Evolutionary conservation across 345 rosid species (phyloP).

Genomic region (Acer saccharum): DNA sequence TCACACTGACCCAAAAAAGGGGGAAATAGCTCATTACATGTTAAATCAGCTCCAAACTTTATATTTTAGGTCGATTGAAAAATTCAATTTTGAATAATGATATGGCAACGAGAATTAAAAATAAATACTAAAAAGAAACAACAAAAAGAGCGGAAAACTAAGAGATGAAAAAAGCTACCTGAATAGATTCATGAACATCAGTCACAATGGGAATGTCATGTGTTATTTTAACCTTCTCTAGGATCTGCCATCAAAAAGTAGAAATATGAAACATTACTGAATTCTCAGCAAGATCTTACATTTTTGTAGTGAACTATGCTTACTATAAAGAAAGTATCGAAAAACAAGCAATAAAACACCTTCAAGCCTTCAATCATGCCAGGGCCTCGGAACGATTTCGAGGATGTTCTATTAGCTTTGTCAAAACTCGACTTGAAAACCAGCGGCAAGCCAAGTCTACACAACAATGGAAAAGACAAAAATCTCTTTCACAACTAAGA

Average conservation of each 20-base stretch:
- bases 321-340: not conserved
- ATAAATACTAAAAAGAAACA: not conserved
- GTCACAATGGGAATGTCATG: slow-evolving; percentile 87
- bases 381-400: slow-evolving; percentile 94
- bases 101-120: not conserved
- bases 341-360: slow-evolving; percentile 38
- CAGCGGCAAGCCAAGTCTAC: slow-evolving; percentile 84
- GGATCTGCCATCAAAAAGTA: slow-evolving; percentile 59
- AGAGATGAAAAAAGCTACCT: slow-evolving; percentile 44
- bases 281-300: not conserved
- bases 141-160: not conserved
- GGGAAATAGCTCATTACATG: slow-evolving; percentile 21
- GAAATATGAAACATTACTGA: slow-evolving; percentile 13
- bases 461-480: slow-evolving; percentile 17
- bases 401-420: slow-evolving; percentile 94
- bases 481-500: slow-evolving; percentile 1
- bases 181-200: slow-evolving; percentile 87
- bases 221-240: slow-evolving; percentile 91
- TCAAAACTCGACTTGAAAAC: slow-evolving; percentile 98
- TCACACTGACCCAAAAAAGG: slow-evolving; percentile 63
- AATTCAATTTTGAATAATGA: not conserved
- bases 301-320: not conserved
- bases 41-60: slow-evolving; percentile 13
- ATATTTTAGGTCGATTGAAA: not conserved
- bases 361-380: slow-evolving; percentile 91